Base-by-base conservation (phyloP, 495 filamentous ascomycete genomes). In the Podospora conica region DNA sequence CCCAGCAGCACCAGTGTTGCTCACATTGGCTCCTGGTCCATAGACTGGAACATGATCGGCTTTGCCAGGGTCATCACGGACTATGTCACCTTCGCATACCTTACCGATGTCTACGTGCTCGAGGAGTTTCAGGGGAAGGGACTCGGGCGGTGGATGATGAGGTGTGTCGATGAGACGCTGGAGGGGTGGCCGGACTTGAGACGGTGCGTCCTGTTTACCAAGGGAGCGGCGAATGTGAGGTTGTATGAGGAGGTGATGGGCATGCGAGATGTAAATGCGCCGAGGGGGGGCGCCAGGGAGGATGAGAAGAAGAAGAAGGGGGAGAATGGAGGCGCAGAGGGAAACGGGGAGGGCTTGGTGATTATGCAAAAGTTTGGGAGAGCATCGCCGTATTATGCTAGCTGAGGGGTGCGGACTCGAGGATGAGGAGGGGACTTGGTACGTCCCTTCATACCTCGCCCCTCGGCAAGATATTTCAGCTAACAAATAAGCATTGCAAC, bases 41-140 rank as follows among this genome's bases (percentile, higher is more conserved):
- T 2, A 48, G 40, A 0, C 40, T 48, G 40, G 40, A 48, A 48
- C 18, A 73, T 79, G 71, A 79, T 91, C 48, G 89, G 88, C 8
- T 76, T 91, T 21, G 87, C 83, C 10, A 81, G 88, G 9, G 71
- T 90, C 8, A 73, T 91, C 24, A 92, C 88, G 0, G 89, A 91
- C 68, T 73, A 83, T 66, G 79, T 85, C 11, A 87, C 87, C 0
- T 84, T 88, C 66, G 86, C 80, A n/a, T 91, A 89, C 69, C 76
- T 91, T 23, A 88, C 88, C 10, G 89, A 91, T 64, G 84, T 92
- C 23, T 92, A 86, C 66, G 75, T 91, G 7, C 64, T 85, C 0
- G 71, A 78, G 0, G 78, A 83, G 60, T 79, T 86, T 59, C 84
- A 88, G 63, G 80, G 83, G 0, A 74, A 80, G n/a, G 88, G 88